phyloP scores from a whole-genome alignment of 441 rosid genomes.

The Syzygium malaccense region DNA sequence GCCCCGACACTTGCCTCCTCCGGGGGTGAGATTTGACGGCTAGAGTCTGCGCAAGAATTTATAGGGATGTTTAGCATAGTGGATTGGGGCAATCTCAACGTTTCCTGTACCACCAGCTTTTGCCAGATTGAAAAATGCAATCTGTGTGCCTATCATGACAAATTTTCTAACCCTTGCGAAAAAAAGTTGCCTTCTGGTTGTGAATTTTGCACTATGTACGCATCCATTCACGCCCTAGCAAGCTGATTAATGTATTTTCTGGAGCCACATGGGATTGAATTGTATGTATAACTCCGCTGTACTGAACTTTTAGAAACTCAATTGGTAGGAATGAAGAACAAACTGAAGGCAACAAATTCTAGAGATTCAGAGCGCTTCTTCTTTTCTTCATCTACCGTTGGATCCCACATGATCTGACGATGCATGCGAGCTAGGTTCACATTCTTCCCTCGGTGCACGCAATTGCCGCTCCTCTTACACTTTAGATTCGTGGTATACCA shows the following conservation, averaged over 20 bases:
- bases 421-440: neutral
- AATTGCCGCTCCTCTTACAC: neutral
- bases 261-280: neutral
- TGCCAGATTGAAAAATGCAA: neutral
- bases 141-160: neutral
- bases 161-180: neutral
- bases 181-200: neutral
- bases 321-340: neutral
- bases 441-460: neutral
- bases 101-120: neutral
- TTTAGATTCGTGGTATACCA: neutral
- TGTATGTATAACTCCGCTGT: neutral
- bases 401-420: neutral
- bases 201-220: neutral
- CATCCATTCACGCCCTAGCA: neutral
- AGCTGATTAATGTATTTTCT: neutral
- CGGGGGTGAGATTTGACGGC: slow-evolving; percentile 21
- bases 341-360: neutral
- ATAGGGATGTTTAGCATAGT: neutral
- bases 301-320: neutral
- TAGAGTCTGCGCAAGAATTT: slow-evolving; percentile 15
- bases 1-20: slow-evolving; percentile 22
- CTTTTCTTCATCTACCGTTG: neutral
- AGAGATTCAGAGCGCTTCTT: neutral
- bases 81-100: neutral